Percentiles rank a stretch among this genome's conserved stretches.
Conservation (phyloP, 805 yeast species). For the Pichia rugopelliculosa region DNA sequence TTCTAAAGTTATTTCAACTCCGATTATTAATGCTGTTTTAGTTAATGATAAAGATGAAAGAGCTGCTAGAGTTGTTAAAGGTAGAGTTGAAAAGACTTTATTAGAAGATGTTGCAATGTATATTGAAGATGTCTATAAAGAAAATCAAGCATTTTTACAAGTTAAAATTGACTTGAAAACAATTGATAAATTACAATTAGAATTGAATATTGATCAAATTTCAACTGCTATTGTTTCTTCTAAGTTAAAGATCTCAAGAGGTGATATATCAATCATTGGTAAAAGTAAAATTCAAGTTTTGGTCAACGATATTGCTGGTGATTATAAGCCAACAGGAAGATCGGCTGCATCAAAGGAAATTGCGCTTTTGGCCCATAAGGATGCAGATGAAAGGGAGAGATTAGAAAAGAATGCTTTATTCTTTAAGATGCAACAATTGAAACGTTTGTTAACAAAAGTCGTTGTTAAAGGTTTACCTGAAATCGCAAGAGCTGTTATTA, state of each 20-base stretch:
- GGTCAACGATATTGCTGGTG: slow-evolving; percentile 39
- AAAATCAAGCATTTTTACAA: slow-evolving; percentile 67
- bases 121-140: slow-evolving; percentile 90
- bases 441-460: slow-evolving; percentile 76
- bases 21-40: slow-evolving; percentile 88
- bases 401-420: slow-evolving; percentile 48
- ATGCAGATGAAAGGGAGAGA: slow-evolving; percentile 32
- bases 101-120: slow-evolving; percentile 79
- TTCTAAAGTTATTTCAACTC: slow-evolving; percentile 89
- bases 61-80: slow-evolving; percentile 97
- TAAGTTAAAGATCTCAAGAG: slow-evolving; percentile 71
- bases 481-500: slow-evolving; percentile 93
- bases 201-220: slow-evolving; percentile 77
- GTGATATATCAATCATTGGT: slow-evolving; percentile 64
- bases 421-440: slow-evolving; percentile 82
- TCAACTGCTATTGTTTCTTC: slow-evolving; percentile 76
- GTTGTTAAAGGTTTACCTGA: slow-evolving; percentile 91
- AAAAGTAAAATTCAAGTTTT: slow-evolving; percentile 59
- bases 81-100: slow-evolving; percentile 89
- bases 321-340: slow-evolving; percentile 36
- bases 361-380: slow-evolving; percentile 24
- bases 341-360: slow-evolving; percentile 30
- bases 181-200: slow-evolving; percentile 84
- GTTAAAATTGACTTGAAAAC: slow-evolving; percentile 78
- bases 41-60: slow-evolving; percentile 93